Evolutionary conservation across 2,329 filamentous ascomycete species (phyloP).

Genomic region (Aspergillus awamori): DNA sequence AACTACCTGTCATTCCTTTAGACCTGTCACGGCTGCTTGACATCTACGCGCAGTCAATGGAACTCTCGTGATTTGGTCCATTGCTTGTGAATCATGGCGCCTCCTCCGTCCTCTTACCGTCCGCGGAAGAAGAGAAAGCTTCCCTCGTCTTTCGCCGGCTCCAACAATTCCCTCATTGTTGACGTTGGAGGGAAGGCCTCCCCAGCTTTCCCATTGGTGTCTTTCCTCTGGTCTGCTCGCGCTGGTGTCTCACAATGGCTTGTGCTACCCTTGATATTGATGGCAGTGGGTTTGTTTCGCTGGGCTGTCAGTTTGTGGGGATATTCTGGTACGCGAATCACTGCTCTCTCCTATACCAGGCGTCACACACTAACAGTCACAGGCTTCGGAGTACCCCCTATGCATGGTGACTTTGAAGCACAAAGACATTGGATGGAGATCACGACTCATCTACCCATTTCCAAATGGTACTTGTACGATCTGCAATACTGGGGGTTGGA

Average conservation of each 20-base stretch:
- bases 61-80: slow-evolving; percentile 16
- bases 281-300: slow-evolving; percentile 86
- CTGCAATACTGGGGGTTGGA: slow-evolving; percentile 97
- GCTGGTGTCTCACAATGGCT: slow-evolving; percentile 87
- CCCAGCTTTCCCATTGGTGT: slow-evolving; percentile 85
- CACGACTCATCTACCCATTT: slow-evolving; percentile 82
- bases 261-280: slow-evolving; percentile 81
- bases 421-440: slow-evolving; percentile 99
- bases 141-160: slow-evolving; percentile 35
- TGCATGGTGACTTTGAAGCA: slow-evolving; percentile 97
- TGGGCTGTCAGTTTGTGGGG: slow-evolving; percentile 94
- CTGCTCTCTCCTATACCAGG: background rate
- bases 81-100: slow-evolving; percentile 29
- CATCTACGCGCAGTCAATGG: slow-evolving; percentile 24
- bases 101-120: slow-evolving; percentile 41
- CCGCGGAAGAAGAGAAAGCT: slow-evolving; percentile 51
- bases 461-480: slow-evolving; percentile 98
- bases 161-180: slow-evolving; percentile 47
- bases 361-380: background rate
- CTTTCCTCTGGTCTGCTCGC: slow-evolving; percentile 92
- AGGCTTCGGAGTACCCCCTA: slow-evolving; percentile 81
- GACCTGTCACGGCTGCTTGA: background rate
- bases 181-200: slow-evolving; percentile 49
- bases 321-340: slow-evolving; percentile 73
- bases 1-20: no score